Evolutionary conservation across 768 basidiomycete species (phyloP), one percentile per base, ranked within the genome.

Genomic region (Rhizopogon salebrosus): DNA sequence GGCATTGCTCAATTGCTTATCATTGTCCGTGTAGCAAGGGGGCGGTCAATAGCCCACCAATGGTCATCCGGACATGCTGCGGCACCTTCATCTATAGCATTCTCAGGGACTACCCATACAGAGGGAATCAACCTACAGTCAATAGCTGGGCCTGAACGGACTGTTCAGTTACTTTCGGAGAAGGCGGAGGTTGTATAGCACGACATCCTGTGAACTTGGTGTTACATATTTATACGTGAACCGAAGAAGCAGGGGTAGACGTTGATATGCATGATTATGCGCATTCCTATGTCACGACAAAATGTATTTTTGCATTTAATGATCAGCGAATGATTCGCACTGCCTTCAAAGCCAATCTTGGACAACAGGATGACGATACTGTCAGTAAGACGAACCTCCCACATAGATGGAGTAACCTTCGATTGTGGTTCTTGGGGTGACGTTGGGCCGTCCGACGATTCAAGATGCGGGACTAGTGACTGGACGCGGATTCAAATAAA

Each of bases 1-100:
- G 63, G 60, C 23, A 69, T 75, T 52, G 64, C 66, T 0, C 65
- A 71, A 18, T 24, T 68, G n/a, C 53, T 70, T 41, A 73, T 75
- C 56, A 64, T 72, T 54, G 56, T 69, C 20, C 68, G 73, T 3
- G 68, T 75, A 24, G 67, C 65, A 0, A 58, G 50, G 41, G 73
- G 72, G 6, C 51, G 55, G 8, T 63, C 64, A 7, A 62, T 62
- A 48, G 18, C 52, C 4, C 27, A 48, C 27, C 22, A 49, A 3
- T 18, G 51, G 2, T 31, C 41, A 26, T 27, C 16, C 16, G 14
- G 16, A 13, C n/a, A n/a, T 34, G 3, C 11, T 14, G n/a, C 42
- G 18, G n/a, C 20, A 11, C 9, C 20, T 39, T 35, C 34, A 22
- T 3, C 14, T 22, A 22, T 46, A 16, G 45, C 31, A 46, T 46